These are phyloP conservation scores for Macrolepiota fuliginosa DNA, from an alignment of 768 basidiomycete genomes.

Conservation along the genomic window DNA sequence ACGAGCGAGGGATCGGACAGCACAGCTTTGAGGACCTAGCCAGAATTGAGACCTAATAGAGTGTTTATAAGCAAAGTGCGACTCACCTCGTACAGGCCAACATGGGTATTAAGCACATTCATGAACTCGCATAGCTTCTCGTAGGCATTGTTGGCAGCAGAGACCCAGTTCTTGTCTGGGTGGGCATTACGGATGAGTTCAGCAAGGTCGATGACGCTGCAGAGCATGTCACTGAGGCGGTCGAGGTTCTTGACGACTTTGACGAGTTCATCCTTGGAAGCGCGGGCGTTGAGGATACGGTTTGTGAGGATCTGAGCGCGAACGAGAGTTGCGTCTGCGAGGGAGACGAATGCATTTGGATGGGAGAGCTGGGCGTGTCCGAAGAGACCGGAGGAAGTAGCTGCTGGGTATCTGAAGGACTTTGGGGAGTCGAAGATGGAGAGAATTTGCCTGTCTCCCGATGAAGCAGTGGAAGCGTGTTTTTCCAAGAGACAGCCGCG, in stretches of 20 bases:
- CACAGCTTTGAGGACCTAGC: conserved; percentile 68
- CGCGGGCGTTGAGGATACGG: conserved; percentile 72
- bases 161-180: conserved; percentile 82
- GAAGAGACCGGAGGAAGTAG: conserved; percentile 76
- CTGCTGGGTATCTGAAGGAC: conserved; percentile 26
- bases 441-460: conserved; percentile 65
- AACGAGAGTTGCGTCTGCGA: conserved; percentile 77
- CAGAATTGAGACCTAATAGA: not conserved
- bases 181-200: conserved; percentile 93
- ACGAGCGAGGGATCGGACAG: conserved; percentile 67
- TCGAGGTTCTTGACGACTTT: conserved; percentile 96
- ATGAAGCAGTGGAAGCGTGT: conserved; percentile 51
- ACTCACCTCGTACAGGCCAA: conserved; percentile 84
- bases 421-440: conserved; percentile 70
- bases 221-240: conserved; percentile 92
- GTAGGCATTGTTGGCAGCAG: conserved; percentile 83
- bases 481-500: conserved; percentile 40
- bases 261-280: conserved; percentile 71
- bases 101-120: conserved; percentile 95
- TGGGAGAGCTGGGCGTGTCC: conserved; percentile 69
- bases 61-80: not conserved
- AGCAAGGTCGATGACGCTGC: conserved; percentile 94
- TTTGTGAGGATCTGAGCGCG: conserved; percentile 83
- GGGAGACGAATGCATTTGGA: conserved; percentile 64
- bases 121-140: conserved; percentile 94